Conservation (phyloP, 2,329 filamentous ascomycete genomes). For the Ilyonectria robusta region DNA sequence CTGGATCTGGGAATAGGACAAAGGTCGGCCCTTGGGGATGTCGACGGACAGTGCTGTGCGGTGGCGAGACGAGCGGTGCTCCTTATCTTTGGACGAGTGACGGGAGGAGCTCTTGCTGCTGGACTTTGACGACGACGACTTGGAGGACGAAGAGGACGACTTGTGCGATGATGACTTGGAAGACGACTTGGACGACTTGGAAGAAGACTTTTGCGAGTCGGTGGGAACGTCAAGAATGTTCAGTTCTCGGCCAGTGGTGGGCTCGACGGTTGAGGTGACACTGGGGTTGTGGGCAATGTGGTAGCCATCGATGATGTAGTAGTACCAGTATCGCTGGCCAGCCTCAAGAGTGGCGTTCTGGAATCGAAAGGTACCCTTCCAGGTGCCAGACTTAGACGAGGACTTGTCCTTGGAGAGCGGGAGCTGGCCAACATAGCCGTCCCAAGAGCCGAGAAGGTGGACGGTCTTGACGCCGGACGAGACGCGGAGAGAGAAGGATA, state of each 20-base stretch:
- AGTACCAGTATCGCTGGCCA: conserved; percentile 99
- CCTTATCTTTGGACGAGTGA: conserved; percentile 62
- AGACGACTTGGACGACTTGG: conserved; percentile 62
- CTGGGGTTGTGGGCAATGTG: conserved; percentile 97
- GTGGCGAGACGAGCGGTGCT: conserved; percentile 58
- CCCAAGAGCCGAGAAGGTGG: conserved; percentile 97
- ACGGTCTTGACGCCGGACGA: conserved; percentile 97
- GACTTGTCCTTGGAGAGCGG: conserved; percentile 91
- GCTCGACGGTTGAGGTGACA: conserved; percentile 90
- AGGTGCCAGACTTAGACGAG: conserved; percentile 88
- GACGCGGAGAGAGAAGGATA: conserved; percentile 96
- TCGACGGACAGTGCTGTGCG: conserved; percentile 68
- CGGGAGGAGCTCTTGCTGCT: conserved; percentile 57
- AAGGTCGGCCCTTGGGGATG: conserved; percentile 88
- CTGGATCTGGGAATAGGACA: conserved; percentile 90
- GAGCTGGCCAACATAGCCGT: conserved; percentile 95
- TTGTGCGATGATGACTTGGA: conserved; percentile 55
- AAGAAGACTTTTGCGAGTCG: conserved; percentile 59
- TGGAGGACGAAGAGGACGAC: conserved; percentile 40
- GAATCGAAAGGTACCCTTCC: conserved; percentile 98
- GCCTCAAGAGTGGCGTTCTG: conserved; percentile 87
- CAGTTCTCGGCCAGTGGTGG: conserved; percentile 95
- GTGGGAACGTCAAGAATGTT: conserved; percentile 96
- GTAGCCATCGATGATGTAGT: conserved; percentile 99
- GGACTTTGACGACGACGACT: conserved; percentile 47